Evolutionary conservation across 1,284 basidiomycete species (phyloP).

Genomic region (Cryptococcus sp.): DNA sequence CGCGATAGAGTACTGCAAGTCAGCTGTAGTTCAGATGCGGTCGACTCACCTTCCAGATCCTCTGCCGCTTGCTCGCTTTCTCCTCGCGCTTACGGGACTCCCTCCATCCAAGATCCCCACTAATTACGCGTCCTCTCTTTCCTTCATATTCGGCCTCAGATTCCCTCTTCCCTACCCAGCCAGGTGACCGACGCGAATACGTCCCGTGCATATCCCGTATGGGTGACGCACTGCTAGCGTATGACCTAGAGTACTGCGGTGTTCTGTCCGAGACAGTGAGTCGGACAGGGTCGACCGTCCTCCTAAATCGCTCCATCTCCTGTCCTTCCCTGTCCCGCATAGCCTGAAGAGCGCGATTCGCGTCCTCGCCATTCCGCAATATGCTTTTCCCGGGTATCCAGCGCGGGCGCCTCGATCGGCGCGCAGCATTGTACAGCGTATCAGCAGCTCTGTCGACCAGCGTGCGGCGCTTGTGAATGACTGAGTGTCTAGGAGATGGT

Average conservation of each 20-base stretch:
- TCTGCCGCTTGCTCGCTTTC: constrained; percentile 13
- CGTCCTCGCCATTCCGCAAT: constrained; percentile 10
- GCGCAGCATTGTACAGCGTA: constrained; percentile 10
- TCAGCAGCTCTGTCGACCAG: constrained; percentile 22
- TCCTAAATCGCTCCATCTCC: constrained; percentile 34
- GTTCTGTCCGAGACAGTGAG: constrained; percentile 6
- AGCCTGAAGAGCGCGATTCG: constrained; percentile 14
- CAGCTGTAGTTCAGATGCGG: background rate
- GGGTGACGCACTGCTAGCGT: constrained; percentile 10
- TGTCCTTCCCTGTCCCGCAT: constrained; percentile 29
- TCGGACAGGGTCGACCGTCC: constrained; percentile 12
- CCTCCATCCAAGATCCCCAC: background rate
- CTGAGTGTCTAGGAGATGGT: background rate
- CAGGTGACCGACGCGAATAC: constrained; percentile 11
- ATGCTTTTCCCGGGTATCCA: constrained; percentile 25
- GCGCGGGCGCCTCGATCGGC: constrained; percentile 14
- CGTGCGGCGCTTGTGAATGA: constrained; percentile 16
- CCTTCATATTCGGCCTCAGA: background rate
- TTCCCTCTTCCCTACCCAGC: constrained; percentile 18
- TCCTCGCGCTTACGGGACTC: constrained; percentile 7
- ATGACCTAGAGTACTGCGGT: background rate
- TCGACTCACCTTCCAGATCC: constrained; percentile 26
- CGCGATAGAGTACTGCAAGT: constrained; percentile 23
- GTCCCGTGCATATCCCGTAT: constrained; percentile 8
- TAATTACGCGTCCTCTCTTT: constrained; percentile 3